phyloP scores from a whole-genome alignment of 257 asterid species.

The Solanum phureja region DNA sequence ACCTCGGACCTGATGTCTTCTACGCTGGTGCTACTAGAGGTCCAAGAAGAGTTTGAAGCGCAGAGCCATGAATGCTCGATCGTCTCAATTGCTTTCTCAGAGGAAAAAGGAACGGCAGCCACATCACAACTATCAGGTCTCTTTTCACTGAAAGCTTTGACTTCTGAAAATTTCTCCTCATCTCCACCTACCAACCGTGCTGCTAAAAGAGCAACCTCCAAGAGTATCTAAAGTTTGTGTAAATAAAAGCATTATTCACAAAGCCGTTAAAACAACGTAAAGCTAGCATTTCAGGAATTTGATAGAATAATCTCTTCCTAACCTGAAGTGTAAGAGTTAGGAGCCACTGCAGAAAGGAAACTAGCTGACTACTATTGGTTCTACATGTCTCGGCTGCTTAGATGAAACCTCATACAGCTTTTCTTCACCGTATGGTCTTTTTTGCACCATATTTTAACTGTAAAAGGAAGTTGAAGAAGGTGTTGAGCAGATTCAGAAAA shows the following conservation, averaged over 20 bases:
- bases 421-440: slow-evolving; percentile 23
- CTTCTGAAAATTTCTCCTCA: slow-evolving; percentile 1
- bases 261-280: background rate
- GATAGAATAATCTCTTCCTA: background rate
- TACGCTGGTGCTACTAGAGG: slow-evolving; percentile 19
- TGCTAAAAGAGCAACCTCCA: background rate
- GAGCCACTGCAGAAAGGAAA: slow-evolving; percentile 17
- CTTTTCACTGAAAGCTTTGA: slow-evolving; percentile 3
- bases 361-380: slow-evolving; percentile 11
- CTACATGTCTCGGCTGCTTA: slow-evolving; percentile 34
- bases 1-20: slow-evolving; percentile 16
- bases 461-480: background rate
- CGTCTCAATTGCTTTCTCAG: slow-evolving; percentile 8
- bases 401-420: slow-evolving; percentile 17
- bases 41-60: slow-evolving; percentile 20
- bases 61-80: slow-evolving; percentile 6
- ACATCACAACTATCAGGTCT: slow-evolving; percentile 5
- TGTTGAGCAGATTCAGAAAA: background rate
- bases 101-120: slow-evolving; percentile 6
- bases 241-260: background rate
- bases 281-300: background rate
- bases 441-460: slow-evolving; percentile 42
- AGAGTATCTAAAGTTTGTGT: background rate
- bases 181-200: slow-evolving; percentile 11
- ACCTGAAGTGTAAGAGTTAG: slow-evolving; percentile 15